A percentile compares a stretch with the other conserved stretches of the same genome.
These are phyloP conservation scores for Phoma sp. DNA, from an alignment of 2,329 filamentous ascomycete genomes.

Conservation along the genomic window DNA sequence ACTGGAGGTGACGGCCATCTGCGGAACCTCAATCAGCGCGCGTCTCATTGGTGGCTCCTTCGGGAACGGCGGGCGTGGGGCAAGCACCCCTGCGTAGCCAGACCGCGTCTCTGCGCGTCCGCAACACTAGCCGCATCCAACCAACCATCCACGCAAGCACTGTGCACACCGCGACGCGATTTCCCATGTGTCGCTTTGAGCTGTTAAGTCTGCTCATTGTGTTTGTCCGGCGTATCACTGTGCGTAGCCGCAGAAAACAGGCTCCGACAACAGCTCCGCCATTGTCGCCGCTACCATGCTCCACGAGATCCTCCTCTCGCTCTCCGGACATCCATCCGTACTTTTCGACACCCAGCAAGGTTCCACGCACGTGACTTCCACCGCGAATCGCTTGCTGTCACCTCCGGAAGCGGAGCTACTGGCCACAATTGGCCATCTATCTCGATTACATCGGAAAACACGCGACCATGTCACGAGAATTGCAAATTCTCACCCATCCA, in stretches of 20 bases:
- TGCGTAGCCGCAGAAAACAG: conserved; percentile 19
- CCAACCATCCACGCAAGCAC: conserved; percentile 21
- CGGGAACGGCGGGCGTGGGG: conserved; percentile 3
- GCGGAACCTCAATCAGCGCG: conserved; percentile 3
- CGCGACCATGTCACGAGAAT: conserved; percentile 71
- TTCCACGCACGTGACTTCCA: conserved; percentile 46
- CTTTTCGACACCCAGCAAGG: conserved; percentile 68
- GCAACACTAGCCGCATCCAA: conserved; percentile 18
- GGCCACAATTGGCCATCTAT: conserved; percentile 76
- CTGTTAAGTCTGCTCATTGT: conserved; percentile 43
- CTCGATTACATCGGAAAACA: conserved; percentile 76
- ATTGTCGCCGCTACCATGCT: conserved; percentile 69
- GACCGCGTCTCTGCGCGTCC: conserved; percentile 13
- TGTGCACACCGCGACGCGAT: conserved; percentile 25
- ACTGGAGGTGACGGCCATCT: background rate
- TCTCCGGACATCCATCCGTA: conserved; percentile 91
- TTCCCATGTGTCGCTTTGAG: conserved; percentile 47
- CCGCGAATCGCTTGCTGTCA: conserved; percentile 61
- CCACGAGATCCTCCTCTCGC: conserved; percentile 95
- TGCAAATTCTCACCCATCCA: conserved; percentile 74
- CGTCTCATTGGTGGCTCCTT: conserved; percentile 11
- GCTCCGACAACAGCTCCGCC: conserved; percentile 16
- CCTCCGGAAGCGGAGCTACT: conserved; percentile 85
- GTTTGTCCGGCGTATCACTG: conserved; percentile 33
- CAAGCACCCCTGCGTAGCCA: conserved; percentile 2